Evolutionary conservation across 116 monocot species (phyloP).

Genomic region (Dioscorea cayenensis): DNA sequence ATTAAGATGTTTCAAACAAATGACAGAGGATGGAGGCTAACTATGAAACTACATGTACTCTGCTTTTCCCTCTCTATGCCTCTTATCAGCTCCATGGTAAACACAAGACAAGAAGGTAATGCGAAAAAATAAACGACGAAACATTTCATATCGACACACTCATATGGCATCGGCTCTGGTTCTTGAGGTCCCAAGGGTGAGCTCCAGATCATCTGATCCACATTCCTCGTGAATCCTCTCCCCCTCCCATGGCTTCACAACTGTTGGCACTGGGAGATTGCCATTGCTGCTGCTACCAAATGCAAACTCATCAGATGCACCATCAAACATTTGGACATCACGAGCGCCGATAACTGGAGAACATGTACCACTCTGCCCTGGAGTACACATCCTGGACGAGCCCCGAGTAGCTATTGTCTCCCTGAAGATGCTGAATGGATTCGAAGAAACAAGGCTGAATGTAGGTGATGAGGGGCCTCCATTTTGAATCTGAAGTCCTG

Average conservation of each 20-base stretch:
- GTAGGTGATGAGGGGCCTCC: constrained; percentile 31
- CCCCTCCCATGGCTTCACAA: constrained; percentile 66
- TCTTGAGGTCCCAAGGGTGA: constrained; percentile 47
- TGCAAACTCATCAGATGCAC: constrained; percentile 26
- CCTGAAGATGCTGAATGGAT: constrained; percentile 25
- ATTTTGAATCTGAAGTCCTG: constrained; percentile 11
- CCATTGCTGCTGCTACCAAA: constrained; percentile 23
- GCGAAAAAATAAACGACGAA: too few species aligned
- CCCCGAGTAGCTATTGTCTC: constrained; percentile 1
- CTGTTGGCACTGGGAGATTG: not conserved
- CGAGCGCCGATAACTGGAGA: constrained; percentile 9
- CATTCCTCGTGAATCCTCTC: constrained; percentile 62
- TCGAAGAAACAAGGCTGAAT: constrained; percentile 35
- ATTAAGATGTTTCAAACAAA: not conserved
- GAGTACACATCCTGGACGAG: constrained; percentile 30
- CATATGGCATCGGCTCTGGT: constrained; percentile 21
- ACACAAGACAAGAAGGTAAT: not conserved
- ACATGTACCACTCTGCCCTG: constrained; percentile 30
- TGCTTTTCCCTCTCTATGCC: constrained; percentile 3
- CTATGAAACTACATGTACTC: not conserved
- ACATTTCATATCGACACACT: not conserved
- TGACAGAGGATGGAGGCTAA: constrained; percentile 13
- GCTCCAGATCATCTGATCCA: constrained; percentile 50
- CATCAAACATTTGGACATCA: constrained; percentile 7
- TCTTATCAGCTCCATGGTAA: not conserved